These are phyloP conservation scores for Metschnikowia borealis DNA, from an alignment of 805 yeast species.

Conservation along the genomic window DNA sequence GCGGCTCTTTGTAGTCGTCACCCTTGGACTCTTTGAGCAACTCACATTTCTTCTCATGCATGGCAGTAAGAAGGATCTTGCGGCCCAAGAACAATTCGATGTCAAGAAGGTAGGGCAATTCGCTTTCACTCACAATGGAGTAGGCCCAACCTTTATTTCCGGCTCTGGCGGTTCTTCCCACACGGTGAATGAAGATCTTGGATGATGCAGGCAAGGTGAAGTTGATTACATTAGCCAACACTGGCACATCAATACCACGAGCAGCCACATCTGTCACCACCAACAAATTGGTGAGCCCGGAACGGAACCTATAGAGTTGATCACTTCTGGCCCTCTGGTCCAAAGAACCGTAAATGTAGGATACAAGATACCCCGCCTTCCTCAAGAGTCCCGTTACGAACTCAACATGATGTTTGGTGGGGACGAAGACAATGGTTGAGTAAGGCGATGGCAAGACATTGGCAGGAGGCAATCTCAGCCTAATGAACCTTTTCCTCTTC, in stretches of 20 bases:
- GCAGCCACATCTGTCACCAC: slow-evolving; percentile 99
- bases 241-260: slow-evolving; percentile 97
- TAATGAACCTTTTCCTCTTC: slow-evolving; percentile 40
- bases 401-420: slow-evolving; percentile 97
- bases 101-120: slow-evolving; percentile 85
- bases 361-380: slow-evolving; percentile 78
- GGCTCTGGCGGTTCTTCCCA: slow-evolving; percentile 99
- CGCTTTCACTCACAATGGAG: slow-evolving; percentile 78
- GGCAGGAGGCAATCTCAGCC: slow-evolving; percentile 68
- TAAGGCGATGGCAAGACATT: slow-evolving; percentile 77
- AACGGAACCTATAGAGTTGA: slow-evolving; percentile 79
- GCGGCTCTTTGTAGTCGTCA: slow-evolving; percentile 48
- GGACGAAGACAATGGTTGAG: slow-evolving; percentile 91
- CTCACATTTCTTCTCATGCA: slow-evolving; percentile 61
- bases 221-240: slow-evolving; percentile 90
- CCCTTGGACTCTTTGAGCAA: slow-evolving; percentile 46
- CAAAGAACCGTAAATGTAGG: slow-evolving; percentile 89
- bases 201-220: slow-evolving; percentile 88
- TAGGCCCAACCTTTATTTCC: slow-evolving; percentile 98
- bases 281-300: slow-evolving; percentile 77
- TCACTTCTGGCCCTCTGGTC: slow-evolving; percentile 93
- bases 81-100: slow-evolving; percentile 85
- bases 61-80: slow-evolving; percentile 65
- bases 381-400: slow-evolving; percentile 68
- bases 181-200: slow-evolving; percentile 92